These are phyloP conservation scores for Raffaelea deltoideospora DNA, from an alignment of 2,329 filamentous ascomycete genomes.

Conservation along the genomic window DNA sequence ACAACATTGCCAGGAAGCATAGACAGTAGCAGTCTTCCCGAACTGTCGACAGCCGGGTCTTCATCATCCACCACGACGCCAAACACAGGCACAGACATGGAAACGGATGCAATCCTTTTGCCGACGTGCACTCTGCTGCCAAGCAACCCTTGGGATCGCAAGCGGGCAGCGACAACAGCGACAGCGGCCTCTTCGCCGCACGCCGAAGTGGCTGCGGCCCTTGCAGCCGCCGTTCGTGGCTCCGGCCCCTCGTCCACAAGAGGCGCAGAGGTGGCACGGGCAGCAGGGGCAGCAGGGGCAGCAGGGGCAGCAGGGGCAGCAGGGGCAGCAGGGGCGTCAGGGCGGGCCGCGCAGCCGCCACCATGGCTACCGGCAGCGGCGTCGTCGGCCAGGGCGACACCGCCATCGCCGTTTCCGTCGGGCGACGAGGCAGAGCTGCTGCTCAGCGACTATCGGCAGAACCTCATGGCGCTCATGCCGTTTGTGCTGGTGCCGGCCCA, in stretches of 20 bases:
- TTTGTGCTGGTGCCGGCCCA: constrained; percentile 26
- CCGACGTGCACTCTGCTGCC: not conserved
- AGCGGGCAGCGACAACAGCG: not conserved
- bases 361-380: not conserved
- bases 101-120: not conserved
- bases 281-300: too few species aligned
- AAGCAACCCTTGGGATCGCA: too few species aligned
- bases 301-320: too few species aligned
- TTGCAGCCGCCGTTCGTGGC: not conserved
- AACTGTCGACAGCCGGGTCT: not conserved
- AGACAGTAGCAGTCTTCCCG: not conserved
- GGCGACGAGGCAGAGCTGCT: constrained; percentile 24
- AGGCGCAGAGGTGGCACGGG: too few species aligned
- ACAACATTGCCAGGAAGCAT: not conserved
- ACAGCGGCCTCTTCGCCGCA: too few species aligned
- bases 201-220: not conserved
- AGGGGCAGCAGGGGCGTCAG: too few species aligned
- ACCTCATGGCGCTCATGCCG: constrained; percentile 24
- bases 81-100: too few species aligned
- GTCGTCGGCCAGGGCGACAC: not conserved
- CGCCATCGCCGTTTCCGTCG: constrained; percentile 18
- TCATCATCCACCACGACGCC: too few species aligned
- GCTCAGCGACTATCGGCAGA: constrained; percentile 20
- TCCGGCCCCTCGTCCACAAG: too few species aligned
- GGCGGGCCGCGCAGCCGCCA: not conserved